Evolutionary conservation across 108 stramenopile species (phyloP).

Genomic region (Aureococcus anophagefferens): DNA sequence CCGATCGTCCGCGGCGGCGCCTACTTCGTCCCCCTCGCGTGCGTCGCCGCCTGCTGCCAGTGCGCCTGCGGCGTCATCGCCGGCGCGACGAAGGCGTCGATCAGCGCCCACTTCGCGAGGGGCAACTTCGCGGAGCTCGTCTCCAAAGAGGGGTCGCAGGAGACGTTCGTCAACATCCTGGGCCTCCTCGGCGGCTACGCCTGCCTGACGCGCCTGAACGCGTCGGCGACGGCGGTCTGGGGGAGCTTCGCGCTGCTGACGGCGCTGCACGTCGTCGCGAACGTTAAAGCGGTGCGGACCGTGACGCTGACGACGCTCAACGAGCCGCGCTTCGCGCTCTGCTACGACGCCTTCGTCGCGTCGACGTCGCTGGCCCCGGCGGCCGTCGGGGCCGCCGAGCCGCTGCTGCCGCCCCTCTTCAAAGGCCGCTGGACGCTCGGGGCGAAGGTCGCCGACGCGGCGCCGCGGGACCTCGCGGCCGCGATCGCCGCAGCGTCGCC

Average conservation of each 20-base stretch:
- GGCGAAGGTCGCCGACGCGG: no score
- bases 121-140: conserved; percentile 77
- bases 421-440: no score
- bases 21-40: conserved; percentile 6
- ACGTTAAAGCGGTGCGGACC: conserved; percentile 13
- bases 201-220: background rate
- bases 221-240: conserved; percentile 33
- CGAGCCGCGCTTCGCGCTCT: no score
- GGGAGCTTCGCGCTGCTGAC: conserved; percentile 65
- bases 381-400: no score
- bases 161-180: conserved; percentile 78
- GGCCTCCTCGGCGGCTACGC: conserved; percentile 70
- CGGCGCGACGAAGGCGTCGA: conserved; percentile 71
- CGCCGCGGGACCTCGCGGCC: no score
- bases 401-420: no score
- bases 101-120: conserved; percentile 62
- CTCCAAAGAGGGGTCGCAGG: conserved; percentile 89
- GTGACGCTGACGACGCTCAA: no score
- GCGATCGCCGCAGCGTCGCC: no score
- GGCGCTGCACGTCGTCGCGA: conserved; percentile 77
- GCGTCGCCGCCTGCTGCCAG: conserved; percentile 39
- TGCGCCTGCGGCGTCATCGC: conserved; percentile 77
- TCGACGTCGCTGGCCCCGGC: no score
- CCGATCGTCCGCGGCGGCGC: conserved; percentile 29
- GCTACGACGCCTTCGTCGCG: no score